Base-by-base conservation (phyloP, 345 rosid species). In the Pelargonium nanum region DNA sequence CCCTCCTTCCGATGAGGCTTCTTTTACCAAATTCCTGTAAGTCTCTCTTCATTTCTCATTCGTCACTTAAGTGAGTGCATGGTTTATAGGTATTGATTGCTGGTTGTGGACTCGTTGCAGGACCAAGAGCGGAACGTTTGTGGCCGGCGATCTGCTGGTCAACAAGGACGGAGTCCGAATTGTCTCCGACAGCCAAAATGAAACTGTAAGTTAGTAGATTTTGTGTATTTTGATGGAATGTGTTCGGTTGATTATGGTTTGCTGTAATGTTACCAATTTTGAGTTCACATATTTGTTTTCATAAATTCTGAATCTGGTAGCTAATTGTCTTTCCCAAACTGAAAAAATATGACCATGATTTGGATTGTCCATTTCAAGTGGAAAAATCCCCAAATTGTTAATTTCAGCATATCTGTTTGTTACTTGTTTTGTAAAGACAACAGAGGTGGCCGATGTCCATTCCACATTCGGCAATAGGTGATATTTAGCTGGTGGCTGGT, bases 91-190 rank as follows among this genome's bases (percentile, higher is more conserved):
- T 50, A 7, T 57, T 58, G 25, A 9, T 0, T 66, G 58, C 53
- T 0, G 44, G 62, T 50, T 16, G 22, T 5, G 48, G 50, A 15
- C 19, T 59, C 12, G 53, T 53, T 28, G 1, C 73, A 93, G 97
- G 60, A 85, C 99, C 12, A 80, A 73, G 57, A 93, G 96, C 63
- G 99, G 99, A 19, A 89, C 97, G 26, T 89, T 93, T 55, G 78
- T 79, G 77, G 94, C 82, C 30, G 99, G 97, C 61, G 99, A 93
- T 81, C 94, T 93, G 26, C 91, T 84, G 26, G 99, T 89, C 60
- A 93, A 93, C 71, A 80, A 77, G 23, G 91, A 93, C 25, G 99
- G 97, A 30, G 91, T 93, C 68, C 89, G 96, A 59, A 71, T 89
- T 57, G 88, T 89, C 52, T 66, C 87, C 61, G 76, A 78, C 59